A percentile compares a stretch with the other conserved stretches of the same genome.
phyloP scores from a whole-genome alignment of 1,284 basidiomycete genomes.

The Boletus sp. region DNA sequence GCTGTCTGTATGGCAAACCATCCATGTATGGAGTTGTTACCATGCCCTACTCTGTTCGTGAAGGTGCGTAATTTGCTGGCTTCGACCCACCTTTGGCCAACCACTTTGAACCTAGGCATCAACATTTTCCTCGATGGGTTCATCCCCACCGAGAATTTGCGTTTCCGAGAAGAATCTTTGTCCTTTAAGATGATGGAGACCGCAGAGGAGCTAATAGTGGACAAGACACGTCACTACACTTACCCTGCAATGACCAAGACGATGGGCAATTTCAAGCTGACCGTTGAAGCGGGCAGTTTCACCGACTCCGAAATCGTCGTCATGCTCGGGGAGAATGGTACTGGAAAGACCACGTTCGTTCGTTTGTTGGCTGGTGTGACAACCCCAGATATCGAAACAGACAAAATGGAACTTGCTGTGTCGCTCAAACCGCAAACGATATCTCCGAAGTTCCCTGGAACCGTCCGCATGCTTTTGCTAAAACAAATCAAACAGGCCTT shows the following conservation, averaged over 20 bases:
- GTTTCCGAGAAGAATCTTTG: slow-evolving; percentile 91
- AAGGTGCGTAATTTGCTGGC: slow-evolving; percentile 55
- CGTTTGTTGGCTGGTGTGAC: slow-evolving; percentile 86
- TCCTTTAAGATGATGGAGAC: slow-evolving; percentile 96
- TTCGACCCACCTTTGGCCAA: slow-evolving; percentile 2
- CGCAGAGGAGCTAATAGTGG: slow-evolving; percentile 79
- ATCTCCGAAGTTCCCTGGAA: slow-evolving; percentile 92
- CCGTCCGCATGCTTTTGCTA: slow-evolving; percentile 86
- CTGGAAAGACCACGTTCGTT: slow-evolving; percentile 96
- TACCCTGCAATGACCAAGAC: slow-evolving; percentile 97
- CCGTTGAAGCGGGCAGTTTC: slow-evolving; percentile 82
- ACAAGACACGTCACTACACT: slow-evolving; percentile 81
- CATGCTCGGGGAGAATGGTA: slow-evolving; percentile 96
- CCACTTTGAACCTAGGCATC: slow-evolving; percentile 54
- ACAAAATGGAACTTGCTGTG: slow-evolving; percentile 76
- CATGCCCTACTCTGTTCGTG: slow-evolving; percentile 93
- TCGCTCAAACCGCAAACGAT: slow-evolving; percentile 96
- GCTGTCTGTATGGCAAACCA: slow-evolving; percentile 94
- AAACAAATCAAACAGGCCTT: slow-evolving; percentile 93
- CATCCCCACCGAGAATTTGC: slow-evolving; percentile 96
- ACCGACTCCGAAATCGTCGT: slow-evolving; percentile 97
- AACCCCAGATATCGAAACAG: slow-evolving; percentile 73
- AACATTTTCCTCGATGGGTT: slow-evolving; percentile 98
- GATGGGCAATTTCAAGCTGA: slow-evolving; percentile 88
- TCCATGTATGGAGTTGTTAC: slow-evolving; percentile 97